phyloP scores from a whole-genome alignment of 2,329 filamentous ascomycete genomes.

The Neonectria coccinea region DNA sequence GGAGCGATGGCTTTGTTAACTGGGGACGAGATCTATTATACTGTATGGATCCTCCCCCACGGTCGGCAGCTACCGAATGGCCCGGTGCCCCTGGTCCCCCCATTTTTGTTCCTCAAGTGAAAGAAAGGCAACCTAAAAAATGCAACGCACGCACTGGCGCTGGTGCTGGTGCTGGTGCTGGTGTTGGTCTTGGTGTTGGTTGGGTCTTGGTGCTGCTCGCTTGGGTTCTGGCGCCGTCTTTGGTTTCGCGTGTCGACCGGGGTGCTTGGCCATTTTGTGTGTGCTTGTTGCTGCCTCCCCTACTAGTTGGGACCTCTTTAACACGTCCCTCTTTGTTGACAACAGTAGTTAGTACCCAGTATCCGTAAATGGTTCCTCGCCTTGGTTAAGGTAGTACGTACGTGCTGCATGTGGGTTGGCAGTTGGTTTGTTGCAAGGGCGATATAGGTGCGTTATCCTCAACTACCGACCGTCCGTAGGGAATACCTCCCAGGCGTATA shows the following conservation, averaged over 20 bases:
- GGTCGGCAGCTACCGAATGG: constrained; percentile 21
- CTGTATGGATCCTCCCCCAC: constrained; percentile 22
- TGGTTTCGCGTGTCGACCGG: constrained; percentile 17
- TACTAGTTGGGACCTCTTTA: constrained; percentile 14
- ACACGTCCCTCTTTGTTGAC: background rate
- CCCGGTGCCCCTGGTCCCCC: constrained; percentile 14
- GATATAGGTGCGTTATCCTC: background rate
- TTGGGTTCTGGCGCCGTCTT: constrained; percentile 21
- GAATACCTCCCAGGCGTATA: background rate
- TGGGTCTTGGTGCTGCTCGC: background rate
- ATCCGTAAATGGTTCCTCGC: constrained; percentile 9
- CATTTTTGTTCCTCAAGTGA: constrained; percentile 1
- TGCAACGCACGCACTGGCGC: constrained; percentile 6
- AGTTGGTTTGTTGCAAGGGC: background rate
- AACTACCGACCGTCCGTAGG: background rate
- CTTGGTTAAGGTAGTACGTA: background rate
- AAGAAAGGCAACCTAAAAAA: background rate
- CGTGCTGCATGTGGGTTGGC: background rate
- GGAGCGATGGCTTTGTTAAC: background rate
- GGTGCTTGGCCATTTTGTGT: constrained; percentile 4
- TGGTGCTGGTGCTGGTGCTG: constrained; percentile 22
- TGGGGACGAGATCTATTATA: constrained; percentile 22
- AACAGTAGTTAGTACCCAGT: background rate
- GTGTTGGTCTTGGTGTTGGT: constrained; percentile 20
- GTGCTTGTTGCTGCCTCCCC: background rate